Evolutionary conservation across 257 asterid species (phyloP), one percentile per base, ranked within the genome.

Genomic region (Ocimum tenuiflorum): DNA sequence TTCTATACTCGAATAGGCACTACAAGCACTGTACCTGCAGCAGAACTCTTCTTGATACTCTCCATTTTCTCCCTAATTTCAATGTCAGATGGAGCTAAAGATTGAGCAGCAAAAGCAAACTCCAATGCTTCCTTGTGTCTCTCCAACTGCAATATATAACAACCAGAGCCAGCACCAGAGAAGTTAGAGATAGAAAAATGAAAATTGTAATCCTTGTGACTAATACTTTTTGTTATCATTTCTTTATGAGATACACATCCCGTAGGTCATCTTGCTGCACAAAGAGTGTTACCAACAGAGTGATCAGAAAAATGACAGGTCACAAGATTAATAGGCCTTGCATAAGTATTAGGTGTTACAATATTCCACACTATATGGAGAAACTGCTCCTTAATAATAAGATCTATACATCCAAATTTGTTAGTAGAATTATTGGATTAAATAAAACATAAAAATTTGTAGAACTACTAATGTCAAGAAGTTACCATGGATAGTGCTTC

Each of bases 81-180:
- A 75, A 71, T 69, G 79, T 88, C 88, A 52, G 81, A 79, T 29
- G 95, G 85, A 77, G 82, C 89, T 73, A 79, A 54, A 41, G 88
- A 72, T 55, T 80, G 95, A 53, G 94, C 91, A 50, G 92, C 90
- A 69, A 74, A 56, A 73, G 96, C 95, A 72, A 83, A 94, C 68
- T 94, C 91, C 77, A 85, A 61, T 7, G 97, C 97, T 69, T 88
- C 95, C 83, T 81, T 81, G 68, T 86, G 89, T 67, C 85, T 83
- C 41, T 84, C 87, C 75, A 86, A 77, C 99, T 94, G 82, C 84
- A 76, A 60, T 22, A 36, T 69, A 13, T 57, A 71, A 49, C 62
- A 60, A 53, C 48, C 70, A 68, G 47, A 54, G 54, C 42, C 61
- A 60, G 67, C 56, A 76, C 61, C 59, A 59, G 41, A 67, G 65